Evolutionary conservation across 2,329 filamentous ascomycete species (phyloP), one percentile per base, ranked within the genome.

Genomic region (Corinectria fuckeliana): DNA sequence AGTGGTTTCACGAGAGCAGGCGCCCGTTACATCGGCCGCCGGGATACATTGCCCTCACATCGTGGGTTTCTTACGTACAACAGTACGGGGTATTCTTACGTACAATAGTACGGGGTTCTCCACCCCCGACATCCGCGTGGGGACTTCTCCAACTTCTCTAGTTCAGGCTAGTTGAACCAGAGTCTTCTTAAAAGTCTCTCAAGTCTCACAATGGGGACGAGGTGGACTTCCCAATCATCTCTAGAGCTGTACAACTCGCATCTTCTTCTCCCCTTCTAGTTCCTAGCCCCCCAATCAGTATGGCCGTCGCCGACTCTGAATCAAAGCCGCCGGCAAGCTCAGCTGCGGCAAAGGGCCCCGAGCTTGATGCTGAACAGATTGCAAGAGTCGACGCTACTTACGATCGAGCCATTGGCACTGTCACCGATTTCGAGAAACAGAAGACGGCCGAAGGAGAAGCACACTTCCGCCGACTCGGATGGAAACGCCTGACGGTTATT

Each of bases 391-490:
- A 36, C 7, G 32, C 32, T 8, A 36, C 32, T 7, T 36, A 36
- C 32, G 32, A 36, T 9, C 32, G 32, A 10, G 32, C 32, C 32
- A 3, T 36, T 4, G 32, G 48, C 48, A 58, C 55, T 32, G 48
- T 49, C 48, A 49, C 61, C 50, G 68, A 55, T 25, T 59, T 63
- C 10, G 66, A 64, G 50, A 55, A 60, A 28, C 57, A 60, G 14
- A 60, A 60, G 23, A 51, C 50, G 2, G 45, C 50, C 21, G 57
- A 55, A 38, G 57, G 57, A 14, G 44, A 55, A n/a, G 57, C 57
- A 26, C 44, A 60, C 23, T 60, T 60, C 50, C 50, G 55, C 50
- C 57, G 57, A 32, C 57, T 60, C 45, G 57, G 57, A 36, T 60
- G 57, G 57, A 60, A 60, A 45, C 57, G 57, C 21, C 28, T 60